Evolutionary conservation across 805 yeast genomes (phyloP).

Genomic region (Sporopachydermia quercuum): DNA sequence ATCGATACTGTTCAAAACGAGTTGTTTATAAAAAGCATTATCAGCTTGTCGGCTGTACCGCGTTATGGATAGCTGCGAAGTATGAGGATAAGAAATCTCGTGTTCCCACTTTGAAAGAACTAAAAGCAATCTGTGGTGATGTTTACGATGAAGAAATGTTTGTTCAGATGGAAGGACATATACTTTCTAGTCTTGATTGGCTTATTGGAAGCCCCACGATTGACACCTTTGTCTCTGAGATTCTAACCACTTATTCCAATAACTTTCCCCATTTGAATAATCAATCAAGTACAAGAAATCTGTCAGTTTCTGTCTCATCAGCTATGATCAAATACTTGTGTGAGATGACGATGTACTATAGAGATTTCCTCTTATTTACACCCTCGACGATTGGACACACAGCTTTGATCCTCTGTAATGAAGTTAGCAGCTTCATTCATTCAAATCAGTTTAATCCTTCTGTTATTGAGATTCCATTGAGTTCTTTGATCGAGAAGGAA

Average conservation of each 20-base stretch:
- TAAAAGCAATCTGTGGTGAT: constrained; percentile 57
- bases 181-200: constrained; percentile 61
- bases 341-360: constrained; percentile 20
- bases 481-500: not conserved
- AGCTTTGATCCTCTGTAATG: constrained; percentile 16
- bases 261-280: not conserved
- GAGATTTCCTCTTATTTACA: constrained; percentile 14
- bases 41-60: constrained; percentile 81
- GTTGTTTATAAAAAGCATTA: constrained; percentile 75
- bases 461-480: not conserved
- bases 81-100: constrained; percentile 61
- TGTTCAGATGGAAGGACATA: constrained; percentile 66
- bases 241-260: not conserved
- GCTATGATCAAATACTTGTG: constrained; percentile 15
- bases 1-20: constrained; percentile 80
- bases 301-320: not conserved
- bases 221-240: constrained; percentile 22
- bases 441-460: not conserved
- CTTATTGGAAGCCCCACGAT: constrained; percentile 47
- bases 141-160: constrained; percentile 46
- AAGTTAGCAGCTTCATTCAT: not conserved
- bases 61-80: constrained; percentile 87
- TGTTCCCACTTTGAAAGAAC: constrained; percentile 59
- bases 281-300: not conserved
- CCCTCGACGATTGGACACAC: constrained; percentile 20